A percentile compares a stretch with the other conserved stretches of the same genome.
phyloP scores from a whole-genome alignment of 1,284 basidiomycete species.

The Pseudozyma tsukubaensis region DNA sequence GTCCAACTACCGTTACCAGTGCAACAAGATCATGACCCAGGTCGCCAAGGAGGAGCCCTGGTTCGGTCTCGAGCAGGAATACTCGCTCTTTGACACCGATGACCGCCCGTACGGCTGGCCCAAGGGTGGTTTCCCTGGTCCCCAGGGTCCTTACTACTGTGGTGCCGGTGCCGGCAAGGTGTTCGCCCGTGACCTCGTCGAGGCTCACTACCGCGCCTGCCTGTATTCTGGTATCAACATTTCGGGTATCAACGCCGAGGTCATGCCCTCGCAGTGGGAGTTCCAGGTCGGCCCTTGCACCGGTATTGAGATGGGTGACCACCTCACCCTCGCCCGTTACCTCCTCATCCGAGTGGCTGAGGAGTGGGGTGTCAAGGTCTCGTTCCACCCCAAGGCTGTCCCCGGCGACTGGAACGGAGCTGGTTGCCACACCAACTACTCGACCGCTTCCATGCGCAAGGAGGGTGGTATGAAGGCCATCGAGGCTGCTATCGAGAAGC shows the following conservation, averaged over 20 bases:
- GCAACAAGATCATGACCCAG: constrained; percentile 66
- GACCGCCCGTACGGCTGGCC: constrained; percentile 93
- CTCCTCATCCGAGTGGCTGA: constrained; percentile 75
- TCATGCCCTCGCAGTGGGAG: constrained; percentile 99
- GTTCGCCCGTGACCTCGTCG: constrained; percentile 97
- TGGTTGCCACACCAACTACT: constrained; percentile 76
- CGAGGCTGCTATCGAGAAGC: constrained; percentile 84
- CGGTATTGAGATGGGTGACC: constrained; percentile 98
- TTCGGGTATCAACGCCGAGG: constrained; percentile 99
- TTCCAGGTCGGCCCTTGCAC: constrained; percentile 99
- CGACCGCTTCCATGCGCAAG: constrained; percentile 61
- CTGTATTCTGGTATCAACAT: constrained; percentile 97
- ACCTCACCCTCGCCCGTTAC: constrained; percentile 67
- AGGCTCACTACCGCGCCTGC: constrained; percentile 97
- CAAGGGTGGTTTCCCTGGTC: constrained; percentile 92
- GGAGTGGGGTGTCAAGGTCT: constrained; percentile 94
- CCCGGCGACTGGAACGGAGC: constrained; percentile 99
- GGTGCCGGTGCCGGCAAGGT: constrained; percentile 99
- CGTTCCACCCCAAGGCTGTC: constrained; percentile 99
- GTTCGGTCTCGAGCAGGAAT: constrained; percentile 99
- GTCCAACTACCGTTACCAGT: constrained; percentile 80
- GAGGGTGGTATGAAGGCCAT: constrained; percentile 85
- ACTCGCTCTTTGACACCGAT: constrained; percentile 95
- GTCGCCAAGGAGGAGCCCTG: constrained; percentile 75
- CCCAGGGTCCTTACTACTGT: constrained; percentile 99